Evolutionary conservation across 805 yeast genomes (phyloP), one percentile per base, ranked within the genome.

Genomic region (Cyberlindnera mycetangii): DNA sequence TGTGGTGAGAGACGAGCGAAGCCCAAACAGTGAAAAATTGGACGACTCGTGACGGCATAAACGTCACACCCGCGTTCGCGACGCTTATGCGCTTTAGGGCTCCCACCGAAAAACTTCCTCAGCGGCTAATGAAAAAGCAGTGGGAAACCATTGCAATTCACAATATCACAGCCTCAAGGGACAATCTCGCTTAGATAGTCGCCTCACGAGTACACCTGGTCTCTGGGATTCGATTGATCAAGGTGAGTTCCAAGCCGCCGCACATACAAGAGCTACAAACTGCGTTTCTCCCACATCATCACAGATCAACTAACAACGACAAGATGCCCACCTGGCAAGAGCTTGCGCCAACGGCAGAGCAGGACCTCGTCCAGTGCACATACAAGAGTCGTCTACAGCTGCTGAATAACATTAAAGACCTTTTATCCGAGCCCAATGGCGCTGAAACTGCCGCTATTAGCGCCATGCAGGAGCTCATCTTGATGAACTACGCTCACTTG

Each of bases 301-400:
- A n/a, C 16, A 8, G 16, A 20, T 20, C 18, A 20, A 31, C 37
- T 32, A 39, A 32, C 42, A 14, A 5, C 15, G n/a, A 5, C 15
- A 25, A 42, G 50, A 45, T 47, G 54, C 32, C 51, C 12, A 42
- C 20, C 32, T 58, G 59, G 59, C 45, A 49, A 25, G 56, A 54
- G 20, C 27, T 56, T 36, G 51, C 57, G 28, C 40, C 51, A 19
- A 35, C 48, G 3, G 35, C 58, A 41, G 60, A 49, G 50, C 45
- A 45, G 30, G 56, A 51, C 35, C 49, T 59, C 27, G 44, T 56
- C 44, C 43, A 49, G 42, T 45, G 54, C 20, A 42, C 54, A 10
- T 37, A 30, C n/a, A 49, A 53, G 45, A 53, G 48, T 28, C 50
- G 55, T 32, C 25, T 49, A 6, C 41, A 43, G n/a, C 17, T 53